Percentiles rank a stretch among this genome's conserved stretches.
Conservation (phyloP, 106 monocot species). For the Allium fistulosum region DNA sequence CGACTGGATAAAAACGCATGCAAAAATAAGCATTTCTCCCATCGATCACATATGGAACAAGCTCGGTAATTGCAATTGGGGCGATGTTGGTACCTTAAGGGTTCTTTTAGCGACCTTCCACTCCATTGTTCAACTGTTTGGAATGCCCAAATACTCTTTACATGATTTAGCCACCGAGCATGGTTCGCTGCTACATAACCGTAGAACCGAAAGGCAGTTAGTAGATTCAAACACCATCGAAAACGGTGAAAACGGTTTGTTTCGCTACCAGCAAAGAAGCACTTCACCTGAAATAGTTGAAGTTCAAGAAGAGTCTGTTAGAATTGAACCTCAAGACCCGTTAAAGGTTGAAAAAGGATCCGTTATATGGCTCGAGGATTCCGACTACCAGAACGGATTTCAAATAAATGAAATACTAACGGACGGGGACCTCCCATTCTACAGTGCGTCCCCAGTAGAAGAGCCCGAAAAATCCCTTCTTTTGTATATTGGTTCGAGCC, state of each 20-base stretch:
- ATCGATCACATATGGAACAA: slow-evolving; percentile 86
- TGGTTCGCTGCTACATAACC: slow-evolving; percentile 43
- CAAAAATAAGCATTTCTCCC: slow-evolving; percentile 61
- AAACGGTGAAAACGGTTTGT: slow-evolving; percentile 35
- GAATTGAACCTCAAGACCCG: slow-evolving; percentile 33
- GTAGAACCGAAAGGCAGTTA: slow-evolving; percentile 74
- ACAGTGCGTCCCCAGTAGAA: slow-evolving; percentile 45
- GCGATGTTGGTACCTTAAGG: slow-evolving; percentile 79
- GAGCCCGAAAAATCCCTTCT: slow-evolving; percentile 45
- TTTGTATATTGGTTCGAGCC: slow-evolving; percentile 70
- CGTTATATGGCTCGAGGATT: slow-evolving; percentile 70
- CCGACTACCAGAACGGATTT: slow-evolving; percentile 54
- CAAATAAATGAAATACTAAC: slow-evolving; percentile 53
- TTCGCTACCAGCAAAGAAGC: slow-evolving; percentile 44
- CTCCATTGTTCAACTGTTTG: slow-evolving; percentile 70
- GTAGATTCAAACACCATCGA: slow-evolving; percentile 30
- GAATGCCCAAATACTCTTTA: slow-evolving; percentile 58
- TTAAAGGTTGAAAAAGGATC: slow-evolving; percentile 73
- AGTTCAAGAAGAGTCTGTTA: slow-evolving; percentile 59
- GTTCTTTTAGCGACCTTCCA: slow-evolving; percentile 79
- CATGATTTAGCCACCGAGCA: slow-evolving; percentile 71
- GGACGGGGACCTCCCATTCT: slow-evolving; percentile 56
- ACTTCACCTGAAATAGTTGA: slow-evolving; percentile 89
- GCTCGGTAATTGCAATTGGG: slow-evolving; percentile 92
- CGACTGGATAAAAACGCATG: slow-evolving; percentile 63